Base-by-base conservation (phyloP, 176 grass and related monocot species). In the Avena sativa region DNA sequence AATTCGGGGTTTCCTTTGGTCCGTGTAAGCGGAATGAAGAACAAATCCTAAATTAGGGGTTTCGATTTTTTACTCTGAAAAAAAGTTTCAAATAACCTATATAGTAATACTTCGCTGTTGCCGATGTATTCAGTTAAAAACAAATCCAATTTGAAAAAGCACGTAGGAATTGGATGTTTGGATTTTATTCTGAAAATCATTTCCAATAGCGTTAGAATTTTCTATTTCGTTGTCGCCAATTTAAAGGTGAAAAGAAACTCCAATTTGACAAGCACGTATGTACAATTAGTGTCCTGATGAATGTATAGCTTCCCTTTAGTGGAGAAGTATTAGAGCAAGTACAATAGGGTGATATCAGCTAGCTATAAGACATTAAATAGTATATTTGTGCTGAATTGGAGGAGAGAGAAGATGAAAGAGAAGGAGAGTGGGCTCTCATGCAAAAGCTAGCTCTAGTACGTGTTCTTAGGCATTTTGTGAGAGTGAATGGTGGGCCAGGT, bases 251-350 rank as follows among this genome's bases (percentile, higher is more conserved):
- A 26, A 74, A 49, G 14, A 9, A 50, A 63, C 21, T 74, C 46
- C 2, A 26, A 13, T 50, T 74, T 50, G 71, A 74, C 12, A 74
- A 49, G 12, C 44, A 5, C n/a, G 70, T n/a, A 73, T 47, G 43
- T 14, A 12, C 70, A 50, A 74, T 50, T 50, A 25, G 44, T 73
- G 44, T 48, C 71, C 25, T 50, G 20, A 26, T 74, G 21, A 9
- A 50, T 26, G 71, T 74, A 74, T 50, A 49, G 68, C 12, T 74
- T 84, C 60, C 9, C 38, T 74, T 84, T 14, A 32, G 25, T 7
- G 53, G 70, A 59, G 21, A 84, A 84, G 26, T 74, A 60, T 44
- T 28, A 74, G 40, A 48, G 40, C 9, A 59, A 28, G 28, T 28
- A 28, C 28, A 28, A 28, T 28, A 28, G 28, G 28, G 28, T 28